Conservation (phyloP, 2,329 filamentous ascomycete genomes). For the Nannizziopsis barbatae region DNA sequence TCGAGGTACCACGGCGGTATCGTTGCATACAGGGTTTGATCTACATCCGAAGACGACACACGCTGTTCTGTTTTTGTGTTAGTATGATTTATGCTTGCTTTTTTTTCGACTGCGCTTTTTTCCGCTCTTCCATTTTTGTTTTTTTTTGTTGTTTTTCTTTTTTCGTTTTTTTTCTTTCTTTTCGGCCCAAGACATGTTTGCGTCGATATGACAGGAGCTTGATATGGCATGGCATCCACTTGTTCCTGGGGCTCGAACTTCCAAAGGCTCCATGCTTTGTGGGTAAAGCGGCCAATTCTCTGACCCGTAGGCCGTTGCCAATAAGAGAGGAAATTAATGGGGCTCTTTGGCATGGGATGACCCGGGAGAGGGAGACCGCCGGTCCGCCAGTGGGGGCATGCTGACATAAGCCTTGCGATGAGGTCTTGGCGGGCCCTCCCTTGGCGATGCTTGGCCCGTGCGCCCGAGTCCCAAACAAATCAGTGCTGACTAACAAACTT, state of each 20-base stretch:
- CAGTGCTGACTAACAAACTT: too few relatives aligned
- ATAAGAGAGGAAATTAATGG: too few relatives aligned
- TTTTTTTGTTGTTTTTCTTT: not conserved
- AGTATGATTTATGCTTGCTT: not conserved
- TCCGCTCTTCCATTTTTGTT: not conserved
- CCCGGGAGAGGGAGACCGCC: too few relatives aligned
- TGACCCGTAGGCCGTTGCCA: too few relatives aligned
- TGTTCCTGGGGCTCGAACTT: too few relatives aligned
- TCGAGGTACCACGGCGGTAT: constrained; percentile 5
- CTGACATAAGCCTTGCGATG: not conserved
- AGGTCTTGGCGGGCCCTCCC: constrained; percentile 1
- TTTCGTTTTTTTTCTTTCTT: not conserved
- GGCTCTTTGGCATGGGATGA: too few relatives aligned
- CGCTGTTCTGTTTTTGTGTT: not conserved
- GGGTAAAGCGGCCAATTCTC: not conserved
- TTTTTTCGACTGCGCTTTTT: not conserved
- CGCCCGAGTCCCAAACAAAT: not conserved
- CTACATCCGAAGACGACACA: not conserved
- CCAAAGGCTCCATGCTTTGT: not conserved
- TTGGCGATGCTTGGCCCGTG: constrained; percentile 8
- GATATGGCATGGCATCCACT: too few relatives aligned
- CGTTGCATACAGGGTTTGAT: constrained; percentile 5
- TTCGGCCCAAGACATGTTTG: not conserved
- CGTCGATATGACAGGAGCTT: not conserved
- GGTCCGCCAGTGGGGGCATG: not conserved